Base-by-base conservation (phyloP, 345 rosid species). In the Brassica napus region DNA sequence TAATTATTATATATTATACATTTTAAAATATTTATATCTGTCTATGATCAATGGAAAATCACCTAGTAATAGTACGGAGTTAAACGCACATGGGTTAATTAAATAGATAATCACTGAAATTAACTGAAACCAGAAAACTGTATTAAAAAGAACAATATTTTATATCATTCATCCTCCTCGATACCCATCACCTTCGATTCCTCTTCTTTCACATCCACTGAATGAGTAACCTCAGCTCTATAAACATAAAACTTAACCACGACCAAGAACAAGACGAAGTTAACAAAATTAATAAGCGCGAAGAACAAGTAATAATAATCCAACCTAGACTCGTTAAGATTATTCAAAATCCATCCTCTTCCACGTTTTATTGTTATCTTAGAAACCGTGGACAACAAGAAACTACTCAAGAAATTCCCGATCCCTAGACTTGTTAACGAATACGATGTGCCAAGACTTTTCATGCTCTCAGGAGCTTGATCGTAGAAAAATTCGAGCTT, bases 401-500 rank as follows among this genome's bases (percentile, higher is more conserved):
- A 88, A 68, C 93, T 89, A n/a, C 96, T 92, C 15, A 90, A 59
- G 79, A 88, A 92, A 75, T 78, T 78, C 18, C 96, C 94, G 1
- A 94, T 62, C 9, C 89, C 94, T 23, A 89, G 9, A 78, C 91
- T 87, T 23, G 74, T 87, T 0, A 86, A 82, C 59, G 87, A 86
- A 71, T 88, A 90, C 0, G 97, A 86, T 6, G 97, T 82, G 24
- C 98, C 94, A 0, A 94, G 79, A 62, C 97, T 88, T 65, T 94
- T 92, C 98, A 90, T 89, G 24, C 88, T 87, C 39, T 88, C 85
- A 0, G 98, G 96, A 7, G 96, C 93, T 61, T 94, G 98, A 55
- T 92, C 96, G 31, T 92, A 94, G 90, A 94, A 94, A 42, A 90
- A 92, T 65, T 92, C 96, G 6, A 92, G 26, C 86, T 94, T 94